These are phyloP conservation scores for Penicillium canescens DNA, from an alignment of 495 filamentous ascomycete species.

Conservation along the genomic window DNA sequence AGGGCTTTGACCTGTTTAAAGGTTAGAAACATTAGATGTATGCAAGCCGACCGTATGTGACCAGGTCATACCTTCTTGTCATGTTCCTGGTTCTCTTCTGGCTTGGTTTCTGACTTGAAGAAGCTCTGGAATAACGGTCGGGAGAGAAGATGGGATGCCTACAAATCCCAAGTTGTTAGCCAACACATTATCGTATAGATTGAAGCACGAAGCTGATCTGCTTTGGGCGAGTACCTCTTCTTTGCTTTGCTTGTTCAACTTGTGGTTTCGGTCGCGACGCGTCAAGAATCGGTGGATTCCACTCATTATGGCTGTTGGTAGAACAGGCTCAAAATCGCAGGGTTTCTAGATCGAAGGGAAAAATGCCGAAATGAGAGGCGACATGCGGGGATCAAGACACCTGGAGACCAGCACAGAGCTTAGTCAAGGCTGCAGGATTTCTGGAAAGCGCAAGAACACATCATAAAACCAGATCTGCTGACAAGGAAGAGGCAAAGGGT, in stretches of 20 bases:
- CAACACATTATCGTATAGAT: constrained; percentile 2
- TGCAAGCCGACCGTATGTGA: neutral
- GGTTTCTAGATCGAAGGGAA: constrained; percentile 9
- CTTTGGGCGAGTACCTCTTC: constrained; percentile 42
- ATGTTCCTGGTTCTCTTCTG: constrained; percentile 27
- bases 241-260: constrained; percentile 47
- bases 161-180: constrained; percentile 14
- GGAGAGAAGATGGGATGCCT: constrained; percentile 27
- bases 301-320: constrained; percentile 43
- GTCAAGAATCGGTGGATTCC: constrained; percentile 71
- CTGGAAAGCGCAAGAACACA: constrained; percentile 21
- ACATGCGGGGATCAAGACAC: constrained; percentile 27
- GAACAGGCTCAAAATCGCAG: neutral
- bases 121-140: constrained; percentile 35
- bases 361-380: constrained; percentile 8
- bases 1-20: constrained; percentile 35
- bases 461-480: constrained; percentile 31
- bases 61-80: constrained; percentile 38
- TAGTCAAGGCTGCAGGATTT: constrained; percentile 35
- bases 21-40: constrained; percentile 5
- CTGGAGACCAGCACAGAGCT: constrained; percentile 13
- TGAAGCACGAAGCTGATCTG: neutral
- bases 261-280: constrained; percentile 65
- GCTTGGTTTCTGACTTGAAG: constrained; percentile 28
- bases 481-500: neutral